Base-by-base conservation (phyloP, 352 stramenopile genomes). In the Lagenidium sp. region DNA sequence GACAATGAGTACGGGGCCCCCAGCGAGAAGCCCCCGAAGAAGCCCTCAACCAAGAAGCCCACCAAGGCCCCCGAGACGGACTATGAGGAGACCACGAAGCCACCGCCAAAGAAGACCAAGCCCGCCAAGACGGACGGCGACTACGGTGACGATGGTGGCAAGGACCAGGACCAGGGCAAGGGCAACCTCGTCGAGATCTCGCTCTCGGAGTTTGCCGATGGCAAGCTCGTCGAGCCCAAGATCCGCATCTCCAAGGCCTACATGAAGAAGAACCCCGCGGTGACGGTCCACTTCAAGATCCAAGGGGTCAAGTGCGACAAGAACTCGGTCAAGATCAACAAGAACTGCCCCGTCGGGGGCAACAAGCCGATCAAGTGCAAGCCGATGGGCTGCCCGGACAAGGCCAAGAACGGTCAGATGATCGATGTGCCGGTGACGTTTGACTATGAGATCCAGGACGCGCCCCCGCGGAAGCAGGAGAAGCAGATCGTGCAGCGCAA, bases 201-300 rank as follows among this genome's bases (percentile, higher is more conserved):
- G 21, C 21, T 45, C 7, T n/a, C 32, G 12, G 19, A 45, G 25
- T 45, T 45, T 35, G 39, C 32, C 22, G 39, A 45, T 35, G 39
- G 39, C 7, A 20, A 22, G 10, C 20, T 45, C 22, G 23, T 26
- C 23, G 23, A 13, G 6, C 23, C 39, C 11, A 8, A 13, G 39
- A 6, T 45, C 7, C 7, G 12, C 7, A 26, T 45, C 23, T 22
- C 39, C 6, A 20, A 45, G 7, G 15, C 7, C 23, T 45, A 20
- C 21, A 22, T 35, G 6, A 26, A 16, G 13, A 45, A 35, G 12
- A 45, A 45, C 39, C 39, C 39, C 6, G 8, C 39, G 25, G 18
- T 45, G 8, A 13, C 16, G 10, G 39, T 45, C 21, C 32, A 34
- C 11, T 32, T 45, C 12, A 16, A 32, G 10, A 45, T 45, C 25